Percentiles rank a stretch among this genome's conserved stretches.
Conservation (phyloP, 495 filamentous ascomycete species). For the Penicillium paxilli region DNA sequence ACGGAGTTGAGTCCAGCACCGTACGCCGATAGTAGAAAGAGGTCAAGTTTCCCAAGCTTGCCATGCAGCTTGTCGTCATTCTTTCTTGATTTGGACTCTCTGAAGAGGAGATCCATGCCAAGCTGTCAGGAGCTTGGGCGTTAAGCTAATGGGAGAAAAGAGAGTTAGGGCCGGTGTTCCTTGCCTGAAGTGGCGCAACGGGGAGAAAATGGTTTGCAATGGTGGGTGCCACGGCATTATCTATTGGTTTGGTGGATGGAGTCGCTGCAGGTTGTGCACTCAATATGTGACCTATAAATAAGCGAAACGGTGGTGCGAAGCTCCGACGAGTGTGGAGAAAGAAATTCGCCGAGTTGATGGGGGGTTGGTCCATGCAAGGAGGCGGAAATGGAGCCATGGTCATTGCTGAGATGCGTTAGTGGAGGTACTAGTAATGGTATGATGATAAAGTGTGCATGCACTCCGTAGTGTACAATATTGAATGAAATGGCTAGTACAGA, state of each 20-base stretch:
- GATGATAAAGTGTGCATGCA: too few relatives aligned
- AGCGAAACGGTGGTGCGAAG: constrained; percentile 15
- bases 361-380: constrained; percentile 17
- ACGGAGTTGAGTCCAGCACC: background rate
- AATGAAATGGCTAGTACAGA: too few relatives aligned
- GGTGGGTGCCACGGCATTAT: background rate
- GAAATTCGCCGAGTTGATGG: constrained; percentile 16
- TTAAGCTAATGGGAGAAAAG: constrained; percentile 1
- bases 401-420: background rate
- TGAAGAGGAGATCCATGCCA: background rate
- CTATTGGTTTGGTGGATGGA: constrained; percentile 1
- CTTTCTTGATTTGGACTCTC: background rate
- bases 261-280: background rate
- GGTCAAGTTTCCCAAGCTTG: too few relatives aligned
- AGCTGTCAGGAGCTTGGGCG: constrained; percentile 5
- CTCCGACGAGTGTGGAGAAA: background rate
- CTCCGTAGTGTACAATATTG: too few relatives aligned
- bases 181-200: constrained; percentile 12
- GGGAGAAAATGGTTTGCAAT: constrained; percentile 7
- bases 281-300: constrained; percentile 13
- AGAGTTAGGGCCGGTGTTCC: constrained; percentile 1
- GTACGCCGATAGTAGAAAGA: background rate
- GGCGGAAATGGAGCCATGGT: too few relatives aligned
- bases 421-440: background rate
- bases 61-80: constrained; percentile 1